These are phyloP conservation scores for Candida argentea DNA, from an alignment of 805 yeast species.

Conservation along the genomic window DNA sequence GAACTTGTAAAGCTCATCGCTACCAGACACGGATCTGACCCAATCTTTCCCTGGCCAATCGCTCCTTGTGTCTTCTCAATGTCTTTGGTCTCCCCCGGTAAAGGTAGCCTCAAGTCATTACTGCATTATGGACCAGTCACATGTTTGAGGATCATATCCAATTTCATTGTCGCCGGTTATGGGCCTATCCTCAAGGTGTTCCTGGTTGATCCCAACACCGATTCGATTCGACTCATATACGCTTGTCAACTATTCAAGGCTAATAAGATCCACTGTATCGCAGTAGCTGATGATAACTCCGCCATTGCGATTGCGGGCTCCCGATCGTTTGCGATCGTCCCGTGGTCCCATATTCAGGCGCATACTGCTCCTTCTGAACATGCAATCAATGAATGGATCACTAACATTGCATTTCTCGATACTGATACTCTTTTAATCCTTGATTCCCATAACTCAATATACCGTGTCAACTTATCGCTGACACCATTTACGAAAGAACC, in stretches of 20 bases:
- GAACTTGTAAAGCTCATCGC: no score
- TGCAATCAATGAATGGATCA: conserved; percentile 72
- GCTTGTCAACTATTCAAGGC: conserved; percentile 44
- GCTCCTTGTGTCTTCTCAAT: neutral
- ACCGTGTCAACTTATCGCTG: conserved; percentile 19
- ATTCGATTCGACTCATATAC: conserved; percentile 23
- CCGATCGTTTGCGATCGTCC: conserved; percentile 43
- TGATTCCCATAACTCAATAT: conserved; percentile 72
- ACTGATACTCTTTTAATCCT: conserved; percentile 36
- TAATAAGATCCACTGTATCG: conserved; percentile 78
- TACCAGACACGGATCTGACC: no score
- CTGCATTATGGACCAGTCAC: conserved; percentile 63
- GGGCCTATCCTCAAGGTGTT: conserved; percentile 60
- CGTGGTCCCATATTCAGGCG: conserved; percentile 8
- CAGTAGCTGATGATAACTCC: conserved; percentile 19
- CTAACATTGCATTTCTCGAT: conserved; percentile 42
- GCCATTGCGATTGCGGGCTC: conserved; percentile 55
- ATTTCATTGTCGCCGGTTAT: conserved; percentile 46
- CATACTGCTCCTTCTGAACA: conserved; percentile 32
- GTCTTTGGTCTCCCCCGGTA: conserved; percentile 9
- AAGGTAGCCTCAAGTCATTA: conserved; percentile 12
- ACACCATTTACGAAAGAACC: conserved; percentile 7
- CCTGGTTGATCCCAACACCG: conserved; percentile 20
- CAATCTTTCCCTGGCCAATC: no score
- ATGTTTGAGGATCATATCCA: conserved; percentile 37